Conservation (phyloP, 306 rosid species). For the Sindora glabra region DNA sequence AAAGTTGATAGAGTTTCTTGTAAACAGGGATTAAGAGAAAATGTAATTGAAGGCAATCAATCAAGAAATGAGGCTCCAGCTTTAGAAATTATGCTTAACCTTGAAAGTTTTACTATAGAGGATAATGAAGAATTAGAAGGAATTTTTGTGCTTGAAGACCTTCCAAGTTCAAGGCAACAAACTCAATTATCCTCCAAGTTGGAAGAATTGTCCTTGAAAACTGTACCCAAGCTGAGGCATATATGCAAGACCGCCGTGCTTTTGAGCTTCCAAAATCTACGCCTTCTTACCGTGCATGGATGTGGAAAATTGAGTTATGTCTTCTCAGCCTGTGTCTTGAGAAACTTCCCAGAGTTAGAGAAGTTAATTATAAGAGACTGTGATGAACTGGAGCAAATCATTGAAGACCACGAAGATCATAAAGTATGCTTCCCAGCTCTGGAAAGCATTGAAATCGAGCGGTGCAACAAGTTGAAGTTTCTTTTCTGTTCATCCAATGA, state of each 20-base stretch:
- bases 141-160: background rate
- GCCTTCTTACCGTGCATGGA: background rate
- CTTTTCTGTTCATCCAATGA: background rate
- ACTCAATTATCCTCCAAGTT: background rate
- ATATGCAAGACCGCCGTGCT: background rate
- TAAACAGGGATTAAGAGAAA: no score
- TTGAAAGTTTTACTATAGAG: no score
- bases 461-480: background rate
- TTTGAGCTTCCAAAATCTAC: background rate
- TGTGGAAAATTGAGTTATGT: background rate
- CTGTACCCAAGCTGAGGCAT: background rate
- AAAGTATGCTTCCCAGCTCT: background rate
- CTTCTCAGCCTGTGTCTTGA: background rate
- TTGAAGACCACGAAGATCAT: no score
- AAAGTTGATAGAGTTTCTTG: no score
- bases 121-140: background rate
- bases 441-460: background rate
- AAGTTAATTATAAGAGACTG: background rate
- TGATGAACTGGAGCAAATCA: background rate
- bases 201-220: background rate
- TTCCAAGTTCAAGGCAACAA: background rate
- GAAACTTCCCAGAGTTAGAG: background rate
- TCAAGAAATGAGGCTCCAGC: background rate
- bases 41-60: no score
- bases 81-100: no score